A percentile compares a stretch with the other conserved stretches of the same genome.
These are phyloP conservation scores for Beta macrorhiza DNA, from an alignment of 179 eudicot genomes.

Conservation along the genomic window DNA sequence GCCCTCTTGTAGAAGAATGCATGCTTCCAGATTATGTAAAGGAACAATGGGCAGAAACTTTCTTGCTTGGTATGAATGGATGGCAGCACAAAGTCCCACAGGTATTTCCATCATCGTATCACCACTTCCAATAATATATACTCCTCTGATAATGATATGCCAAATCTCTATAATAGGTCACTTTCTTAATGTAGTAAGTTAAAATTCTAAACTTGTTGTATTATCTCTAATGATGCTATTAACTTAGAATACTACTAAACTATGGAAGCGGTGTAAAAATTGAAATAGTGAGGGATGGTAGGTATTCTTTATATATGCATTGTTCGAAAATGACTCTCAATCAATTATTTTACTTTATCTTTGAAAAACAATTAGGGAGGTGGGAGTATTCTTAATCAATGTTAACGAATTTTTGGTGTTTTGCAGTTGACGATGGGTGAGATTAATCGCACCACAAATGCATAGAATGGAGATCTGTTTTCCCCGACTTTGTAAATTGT, in stretches of 20 bases:
- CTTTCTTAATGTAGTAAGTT: no score
- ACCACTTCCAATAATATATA: background rate
- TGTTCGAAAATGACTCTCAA: background rate
- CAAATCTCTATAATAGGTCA: no score
- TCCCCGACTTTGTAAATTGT: slow-evolving; percentile 11
- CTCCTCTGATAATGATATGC: no score
- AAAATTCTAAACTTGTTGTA: no score
- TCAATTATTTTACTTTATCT: background rate
- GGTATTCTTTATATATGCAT: no score
- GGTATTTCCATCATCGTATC: slow-evolving; percentile 13
- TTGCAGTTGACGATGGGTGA: slow-evolving; percentile 30
- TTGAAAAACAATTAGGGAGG: background rate
- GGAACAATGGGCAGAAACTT: slow-evolving; percentile 63
- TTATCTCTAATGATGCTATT: no score
- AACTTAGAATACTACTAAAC: no score
- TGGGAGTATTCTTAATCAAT: background rate
- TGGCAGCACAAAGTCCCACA: slow-evolving; percentile 31
- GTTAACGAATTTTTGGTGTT: background rate
- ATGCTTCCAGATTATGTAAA: slow-evolving; percentile 52
- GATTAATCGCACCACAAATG: slow-evolving; percentile 17
- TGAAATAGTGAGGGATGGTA: no score
- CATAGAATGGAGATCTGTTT: slow-evolving; percentile 20
- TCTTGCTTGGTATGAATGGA: slow-evolving; percentile 48
- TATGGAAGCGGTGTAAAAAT: no score
- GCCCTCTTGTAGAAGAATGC: slow-evolving; percentile 52